Evolutionary conservation across 2,329 filamentous ascomycete genomes (phyloP), one percentile per base, ranked within the genome.

Genomic region (Immersiporthe knoxdaviesiana): DNA sequence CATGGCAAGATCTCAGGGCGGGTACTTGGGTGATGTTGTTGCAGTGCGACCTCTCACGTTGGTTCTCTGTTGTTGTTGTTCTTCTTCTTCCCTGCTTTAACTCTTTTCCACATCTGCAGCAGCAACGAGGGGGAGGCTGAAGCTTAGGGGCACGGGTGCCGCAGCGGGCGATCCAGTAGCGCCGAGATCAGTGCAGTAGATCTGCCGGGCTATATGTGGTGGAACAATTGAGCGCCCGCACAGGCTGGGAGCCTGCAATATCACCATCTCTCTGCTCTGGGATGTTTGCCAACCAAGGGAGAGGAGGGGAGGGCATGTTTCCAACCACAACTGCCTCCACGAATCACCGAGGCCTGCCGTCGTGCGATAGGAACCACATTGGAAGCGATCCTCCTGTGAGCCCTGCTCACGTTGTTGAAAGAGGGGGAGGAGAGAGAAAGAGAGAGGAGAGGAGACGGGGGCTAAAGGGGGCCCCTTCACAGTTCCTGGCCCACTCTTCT

Each of bases 181-280:
- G 56, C 66, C 63, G 50, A 58, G 66, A 54, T 50, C 32, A 62
- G 35, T 47, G 37, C 65, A 54, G 61, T 59, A 65, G 61, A 70
- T 69, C 69, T 67, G 66, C 56, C 69, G 69, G 39, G 52, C 64
- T 69, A 63, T 67, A 71, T 69, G 69, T 67, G 64, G 69, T 71
- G 69, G 69, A 71, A 71, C 69, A 63, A 66, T 61, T 69, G 59
- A 50, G 37, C 52, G 62, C 30, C 62, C 50, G 66, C 58, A n/a
- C n/a, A 41, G 35, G n/a, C 50, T 54, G 21, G 37, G 8, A 41
- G n/a, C 37, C 47, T 65, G 50, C 50, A 65, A 41, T 27, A 54
- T 65, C 63, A 35, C 27, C 52, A 18, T 18, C 14, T n/a, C n/a
- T n/a, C 24, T 37, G 56, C 32, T 21, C 32, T 59, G 16, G 32